Evolutionary conservation across 1,284 basidiomycete genomes (phyloP), one percentile per base, ranked within the genome.

Genomic region (Cutaneotrichosporon spelunceum): DNA sequence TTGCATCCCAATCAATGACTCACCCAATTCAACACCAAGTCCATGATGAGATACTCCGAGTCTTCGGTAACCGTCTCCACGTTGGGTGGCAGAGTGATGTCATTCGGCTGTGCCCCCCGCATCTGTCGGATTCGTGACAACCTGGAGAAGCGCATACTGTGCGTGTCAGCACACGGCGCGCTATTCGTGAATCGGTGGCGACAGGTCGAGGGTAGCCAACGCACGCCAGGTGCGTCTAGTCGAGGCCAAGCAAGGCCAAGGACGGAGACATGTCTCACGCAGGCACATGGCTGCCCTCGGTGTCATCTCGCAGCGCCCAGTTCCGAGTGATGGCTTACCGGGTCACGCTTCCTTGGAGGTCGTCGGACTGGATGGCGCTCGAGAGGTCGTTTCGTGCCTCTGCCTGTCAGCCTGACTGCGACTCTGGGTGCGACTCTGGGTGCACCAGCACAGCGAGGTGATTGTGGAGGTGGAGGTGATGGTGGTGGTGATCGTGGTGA

Each of bases 21-120:
- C 61, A 77, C 91, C 88, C 90, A 93, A 79, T 94, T 97, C 73
- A 96, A 88, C 69, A 95, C 91, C 69, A 99, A 85, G 78, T 97
- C 92, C 66, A 93, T 85, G 4, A 88, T 87, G 82, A 94, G 86
- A 76, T 92, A 97, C 72, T 92, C 83, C 48, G 82, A 81, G 80
- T 95, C 89, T 48, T 88, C 78, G 11, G 86, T 82, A 65, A 89
- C 84, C 72, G 86, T 86, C 62, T 87, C 84, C 2, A 84, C 86
- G 61, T 89, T 87, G 44, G 61, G 63, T 4, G 73, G 70, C 47
- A 70, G 64, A 4, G 74, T 71, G 42, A 76, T 68, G 21, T 76
- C 74, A 11, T 78, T 77, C 7, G 80, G 78, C 6, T 65, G 65
- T 48, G 74, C 74, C 0, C 82, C 81, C 3, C 83, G 70, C n/a